Percentiles rank a stretch among this genome's conserved stretches.
Evolutionary conservation across 1,284 basidiomycete species (phyloP).

Genomic region (Microbotryum intermedium): DNA sequence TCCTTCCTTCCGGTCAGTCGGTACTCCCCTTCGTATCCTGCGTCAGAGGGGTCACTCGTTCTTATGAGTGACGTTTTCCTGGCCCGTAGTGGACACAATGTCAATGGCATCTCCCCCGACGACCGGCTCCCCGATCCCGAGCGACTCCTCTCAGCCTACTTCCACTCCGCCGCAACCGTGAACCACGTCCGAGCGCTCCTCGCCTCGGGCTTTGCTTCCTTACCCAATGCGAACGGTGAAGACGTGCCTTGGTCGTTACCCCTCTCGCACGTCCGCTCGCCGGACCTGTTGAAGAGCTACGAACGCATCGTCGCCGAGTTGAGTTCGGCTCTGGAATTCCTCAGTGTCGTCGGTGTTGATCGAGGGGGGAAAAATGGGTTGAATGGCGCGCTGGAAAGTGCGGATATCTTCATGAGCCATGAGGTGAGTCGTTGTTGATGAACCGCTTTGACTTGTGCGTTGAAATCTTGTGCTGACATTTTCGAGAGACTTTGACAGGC

Average conservation of each 20-base stretch:
- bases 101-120: slow-evolving; percentile 65
- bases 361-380: slow-evolving; percentile 53
- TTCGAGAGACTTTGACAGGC: slow-evolving; percentile 53
- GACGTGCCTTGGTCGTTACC: slow-evolving; percentile 90
- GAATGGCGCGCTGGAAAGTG: slow-evolving; percentile 70
- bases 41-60: not conserved
- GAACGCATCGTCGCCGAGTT: slow-evolving; percentile 73
- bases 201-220: slow-evolving; percentile 78
- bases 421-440: slow-evolving; percentile 45
- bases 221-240: slow-evolving; percentile 40
- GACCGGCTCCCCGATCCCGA: slow-evolving; percentile 83
- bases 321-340: slow-evolving; percentile 87
- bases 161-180: slow-evolving; percentile 85
- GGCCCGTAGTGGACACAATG: slow-evolving; percentile 74
- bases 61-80: not conserved
- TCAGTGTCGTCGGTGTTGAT: slow-evolving; percentile 67
- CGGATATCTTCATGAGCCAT: slow-evolving; percentile 81
- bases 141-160: slow-evolving; percentile 78
- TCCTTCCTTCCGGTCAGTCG: slow-evolving; percentile 64
- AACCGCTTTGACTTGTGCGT: too few relatives aligned
- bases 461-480: not conserved
- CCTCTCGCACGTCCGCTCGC: slow-evolving; percentile 78
- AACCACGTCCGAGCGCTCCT: slow-evolving; percentile 86
- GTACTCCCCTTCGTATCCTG: slow-evolving; percentile 7
- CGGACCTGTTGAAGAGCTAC: slow-evolving; percentile 68